Evolutionary conservation across 148 eudicot genomes (phyloP).

Genomic region (Fagopyrum tataricum): DNA sequence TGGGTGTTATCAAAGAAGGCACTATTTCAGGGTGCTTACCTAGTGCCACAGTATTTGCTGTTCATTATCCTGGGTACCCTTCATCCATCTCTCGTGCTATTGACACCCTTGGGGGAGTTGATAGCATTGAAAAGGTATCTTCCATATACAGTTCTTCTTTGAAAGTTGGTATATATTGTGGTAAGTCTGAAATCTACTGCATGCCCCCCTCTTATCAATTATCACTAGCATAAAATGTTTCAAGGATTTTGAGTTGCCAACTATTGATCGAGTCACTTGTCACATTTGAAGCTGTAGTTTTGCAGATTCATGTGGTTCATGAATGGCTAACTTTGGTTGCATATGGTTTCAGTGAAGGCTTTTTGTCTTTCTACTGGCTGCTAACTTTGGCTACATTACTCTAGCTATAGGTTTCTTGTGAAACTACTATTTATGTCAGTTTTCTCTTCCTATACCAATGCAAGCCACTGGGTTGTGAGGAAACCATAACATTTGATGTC

Average conservation of each 20-base stretch:
- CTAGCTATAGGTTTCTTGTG: neutral
- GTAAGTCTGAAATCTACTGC: neutral
- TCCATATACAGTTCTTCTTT: neutral
- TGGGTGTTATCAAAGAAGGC: conserved; percentile 77
- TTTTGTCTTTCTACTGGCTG: neutral
- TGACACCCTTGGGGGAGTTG: conserved; percentile 74
- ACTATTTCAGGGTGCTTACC: conserved; percentile 55
- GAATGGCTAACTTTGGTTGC: neutral
- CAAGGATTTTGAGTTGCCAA: neutral
- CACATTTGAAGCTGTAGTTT: neutral
- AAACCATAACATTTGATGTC: neutral
- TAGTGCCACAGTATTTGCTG: conserved; percentile 46
- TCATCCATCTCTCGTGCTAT: conserved; percentile 68
- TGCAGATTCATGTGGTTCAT: neutral
- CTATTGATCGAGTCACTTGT: neutral
- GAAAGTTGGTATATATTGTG: neutral
- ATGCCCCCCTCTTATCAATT: neutral
- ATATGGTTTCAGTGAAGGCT: neutral
- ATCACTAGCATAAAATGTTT: neutral
- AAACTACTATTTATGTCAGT: neutral
- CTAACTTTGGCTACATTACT: neutral
- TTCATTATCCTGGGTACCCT: conserved; percentile 91
- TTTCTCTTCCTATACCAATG: neutral
- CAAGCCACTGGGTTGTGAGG: neutral
- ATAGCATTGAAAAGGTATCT: conserved; percentile 64